Percentiles rank a stretch among this genome's conserved stretches.
Evolutionary conservation across 345 rosid species (phyloP).

Genomic region (Sisymbrium altissimum): DNA sequence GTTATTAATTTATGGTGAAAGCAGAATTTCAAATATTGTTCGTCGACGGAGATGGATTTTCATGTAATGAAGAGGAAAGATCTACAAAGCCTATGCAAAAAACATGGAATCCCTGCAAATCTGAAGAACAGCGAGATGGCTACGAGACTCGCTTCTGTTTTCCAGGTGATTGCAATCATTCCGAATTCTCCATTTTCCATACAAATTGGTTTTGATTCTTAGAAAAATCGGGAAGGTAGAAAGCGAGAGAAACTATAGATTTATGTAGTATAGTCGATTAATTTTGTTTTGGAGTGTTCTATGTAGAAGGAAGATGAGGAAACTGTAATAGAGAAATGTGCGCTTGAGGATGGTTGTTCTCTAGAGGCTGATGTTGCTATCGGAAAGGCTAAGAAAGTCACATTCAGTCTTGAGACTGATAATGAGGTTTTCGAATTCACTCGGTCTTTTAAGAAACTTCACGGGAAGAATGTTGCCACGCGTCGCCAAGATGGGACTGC

Average conservation of each 20-base stretch:
- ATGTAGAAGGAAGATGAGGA: constrained; percentile 33
- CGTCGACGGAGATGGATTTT: constrained; percentile 41
- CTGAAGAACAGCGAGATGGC: constrained; percentile 56
- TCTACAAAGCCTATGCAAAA: constrained; percentile 59
- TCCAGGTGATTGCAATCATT: constrained; percentile 43
- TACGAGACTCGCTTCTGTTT: constrained; percentile 28
- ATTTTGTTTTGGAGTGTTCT: not conserved
- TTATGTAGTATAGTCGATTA: no score
- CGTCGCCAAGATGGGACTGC: no score
- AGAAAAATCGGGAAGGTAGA: no score
- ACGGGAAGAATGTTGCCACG: constrained; percentile 10
- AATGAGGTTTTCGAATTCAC: constrained; percentile 43
- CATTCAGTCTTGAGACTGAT: constrained; percentile 52
- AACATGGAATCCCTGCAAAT: constrained; percentile 59
- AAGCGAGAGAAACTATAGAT: no score
- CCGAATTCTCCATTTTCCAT: no score
- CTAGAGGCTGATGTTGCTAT: not conserved
- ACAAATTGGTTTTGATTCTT: not conserved
- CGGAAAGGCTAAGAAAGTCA: constrained; percentile 45
- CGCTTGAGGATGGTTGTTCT: no score
- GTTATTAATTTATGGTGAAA: not conserved
- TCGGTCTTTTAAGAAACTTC: constrained; percentile 32
- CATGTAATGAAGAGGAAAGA: constrained; percentile 49
- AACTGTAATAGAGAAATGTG: no score
- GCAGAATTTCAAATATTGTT: not conserved